These are phyloP conservation scores for Exserohilum rostratum DNA, from an alignment of 2,329 filamentous ascomycete genomes.

Conservation along the genomic window DNA sequence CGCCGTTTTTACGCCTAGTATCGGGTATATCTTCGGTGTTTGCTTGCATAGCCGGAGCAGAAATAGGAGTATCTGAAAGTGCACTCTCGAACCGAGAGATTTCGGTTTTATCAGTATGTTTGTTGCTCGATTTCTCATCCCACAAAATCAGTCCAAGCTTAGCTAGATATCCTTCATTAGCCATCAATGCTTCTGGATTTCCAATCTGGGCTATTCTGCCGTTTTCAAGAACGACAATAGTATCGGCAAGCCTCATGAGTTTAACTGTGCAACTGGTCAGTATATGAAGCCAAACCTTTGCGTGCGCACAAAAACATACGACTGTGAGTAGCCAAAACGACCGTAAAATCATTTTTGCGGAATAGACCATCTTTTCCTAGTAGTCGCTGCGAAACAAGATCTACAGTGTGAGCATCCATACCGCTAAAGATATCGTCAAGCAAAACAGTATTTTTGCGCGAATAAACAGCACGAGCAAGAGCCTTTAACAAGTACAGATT, in stretches of 20 bases:
- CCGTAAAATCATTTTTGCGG: neutral
- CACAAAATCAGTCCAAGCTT: neutral
- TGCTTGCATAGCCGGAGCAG: neutral
- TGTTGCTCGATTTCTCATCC: neutral
- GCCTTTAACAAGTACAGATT: neutral
- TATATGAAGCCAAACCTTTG: neutral
- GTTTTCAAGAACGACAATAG: neutral
- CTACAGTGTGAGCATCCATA: neutral
- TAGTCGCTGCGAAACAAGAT: neutral
- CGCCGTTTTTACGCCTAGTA: neutral
- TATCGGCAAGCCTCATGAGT: constrained; percentile 2
- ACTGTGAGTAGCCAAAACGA: neutral
- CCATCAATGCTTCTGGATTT: neutral
- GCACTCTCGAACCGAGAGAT: neutral
- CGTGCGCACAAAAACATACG: neutral
- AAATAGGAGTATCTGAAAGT: neutral
- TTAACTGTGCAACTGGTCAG: neutral
- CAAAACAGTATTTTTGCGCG: neutral
- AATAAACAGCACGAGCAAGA: constrained; percentile 2
- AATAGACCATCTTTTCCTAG: neutral
- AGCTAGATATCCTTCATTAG: neutral
- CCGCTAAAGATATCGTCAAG: constrained; percentile 3
- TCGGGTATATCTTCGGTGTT: neutral
- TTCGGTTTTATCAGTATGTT: neutral
- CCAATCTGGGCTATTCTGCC: neutral